Evolutionary conservation across 1,139 yeast species (phyloP).

Genomic region (Candida sp.): DNA sequence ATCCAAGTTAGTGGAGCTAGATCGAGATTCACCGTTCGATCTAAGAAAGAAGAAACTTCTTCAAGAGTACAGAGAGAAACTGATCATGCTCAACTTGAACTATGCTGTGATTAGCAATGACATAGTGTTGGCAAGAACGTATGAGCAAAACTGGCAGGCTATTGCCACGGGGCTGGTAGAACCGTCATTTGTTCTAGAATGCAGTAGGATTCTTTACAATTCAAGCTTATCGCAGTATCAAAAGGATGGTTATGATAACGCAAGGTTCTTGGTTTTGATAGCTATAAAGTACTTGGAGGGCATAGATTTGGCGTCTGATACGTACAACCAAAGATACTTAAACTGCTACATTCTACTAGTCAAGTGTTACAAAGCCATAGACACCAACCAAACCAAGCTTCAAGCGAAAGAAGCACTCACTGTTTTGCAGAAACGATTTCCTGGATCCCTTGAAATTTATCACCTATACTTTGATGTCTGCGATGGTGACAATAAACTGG

Average conservation of each 20-base stretch:
- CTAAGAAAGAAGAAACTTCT: background rate
- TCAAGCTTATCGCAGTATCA: slow-evolving; percentile 7
- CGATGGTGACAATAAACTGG: slow-evolving; percentile 1
- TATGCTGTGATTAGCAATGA: slow-evolving; percentile 9
- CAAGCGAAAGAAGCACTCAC: slow-evolving; percentile 8
- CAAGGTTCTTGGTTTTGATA: slow-evolving; percentile 7
- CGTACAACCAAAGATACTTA: slow-evolving; percentile 9
- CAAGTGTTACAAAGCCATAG: slow-evolving; percentile 9
- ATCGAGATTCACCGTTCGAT: slow-evolving; percentile 7
- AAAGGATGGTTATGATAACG: slow-evolving; percentile 2
- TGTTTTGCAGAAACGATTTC: slow-evolving; percentile 10
- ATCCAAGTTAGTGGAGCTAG: slow-evolving; percentile 5
- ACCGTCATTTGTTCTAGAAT: slow-evolving; percentile 11
- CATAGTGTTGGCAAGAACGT: slow-evolving; percentile 6
- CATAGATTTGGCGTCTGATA: background rate
- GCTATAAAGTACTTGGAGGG: slow-evolving; percentile 11
- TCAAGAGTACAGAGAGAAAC: slow-evolving; percentile 8
- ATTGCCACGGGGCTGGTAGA: background rate
- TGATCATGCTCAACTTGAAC: slow-evolving; percentile 10
- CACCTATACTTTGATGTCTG: slow-evolving; percentile 9
- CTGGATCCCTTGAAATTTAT: slow-evolving; percentile 12
- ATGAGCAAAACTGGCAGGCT: slow-evolving; percentile 5
- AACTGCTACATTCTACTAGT: slow-evolving; percentile 11
- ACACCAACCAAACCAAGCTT: slow-evolving; percentile 1
- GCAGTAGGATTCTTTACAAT: slow-evolving; percentile 12